phyloP scores from a whole-genome alignment of 345 rosid species.

The Syzygium jambos region DNA sequence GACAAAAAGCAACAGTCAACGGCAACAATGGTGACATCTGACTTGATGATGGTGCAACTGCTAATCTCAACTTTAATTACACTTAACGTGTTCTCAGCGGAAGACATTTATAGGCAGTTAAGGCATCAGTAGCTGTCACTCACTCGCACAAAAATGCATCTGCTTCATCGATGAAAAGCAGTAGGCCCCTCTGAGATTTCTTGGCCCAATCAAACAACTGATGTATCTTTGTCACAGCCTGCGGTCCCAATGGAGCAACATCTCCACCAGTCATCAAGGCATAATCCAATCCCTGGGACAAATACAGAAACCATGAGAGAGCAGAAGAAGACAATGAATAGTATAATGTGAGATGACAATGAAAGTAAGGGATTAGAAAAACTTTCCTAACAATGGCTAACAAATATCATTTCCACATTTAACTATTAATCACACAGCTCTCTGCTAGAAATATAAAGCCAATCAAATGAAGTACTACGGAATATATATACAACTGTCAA shows the following conservation, averaged over 20 bases:
- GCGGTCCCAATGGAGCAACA: slow-evolving; percentile 96
- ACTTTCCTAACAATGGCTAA: background rate
- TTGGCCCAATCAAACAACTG: slow-evolving; percentile 95
- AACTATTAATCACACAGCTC: background rate
- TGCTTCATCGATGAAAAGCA: slow-evolving; percentile 96
- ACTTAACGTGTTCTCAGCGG: background rate
- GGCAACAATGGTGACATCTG: background rate
- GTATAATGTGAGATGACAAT: background rate
- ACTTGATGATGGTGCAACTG: background rate
- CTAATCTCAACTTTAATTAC: background rate
- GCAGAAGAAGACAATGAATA: background rate
- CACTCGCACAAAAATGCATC: slow-evolving; percentile 99
- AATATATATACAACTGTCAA: background rate
- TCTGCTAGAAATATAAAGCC: background rate
- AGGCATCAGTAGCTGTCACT: slow-evolving; percentile 16
- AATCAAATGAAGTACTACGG: background rate
- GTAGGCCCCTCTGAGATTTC: slow-evolving; percentile 78
- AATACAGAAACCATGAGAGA: slow-evolving; percentile 1
- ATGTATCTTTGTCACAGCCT: slow-evolving; percentile 98
- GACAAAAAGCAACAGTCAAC: background rate
- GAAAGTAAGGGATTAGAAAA: background rate
- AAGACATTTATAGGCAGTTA: background rate
- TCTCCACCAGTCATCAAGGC: slow-evolving; percentile 99
- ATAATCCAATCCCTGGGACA: slow-evolving; percentile 85
- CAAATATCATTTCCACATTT: background rate